Evolutionary conservation across 2,329 filamentous ascomycete species (phyloP), one percentile per base, ranked within the genome.

Genomic region (Fusarium graminum): DNA sequence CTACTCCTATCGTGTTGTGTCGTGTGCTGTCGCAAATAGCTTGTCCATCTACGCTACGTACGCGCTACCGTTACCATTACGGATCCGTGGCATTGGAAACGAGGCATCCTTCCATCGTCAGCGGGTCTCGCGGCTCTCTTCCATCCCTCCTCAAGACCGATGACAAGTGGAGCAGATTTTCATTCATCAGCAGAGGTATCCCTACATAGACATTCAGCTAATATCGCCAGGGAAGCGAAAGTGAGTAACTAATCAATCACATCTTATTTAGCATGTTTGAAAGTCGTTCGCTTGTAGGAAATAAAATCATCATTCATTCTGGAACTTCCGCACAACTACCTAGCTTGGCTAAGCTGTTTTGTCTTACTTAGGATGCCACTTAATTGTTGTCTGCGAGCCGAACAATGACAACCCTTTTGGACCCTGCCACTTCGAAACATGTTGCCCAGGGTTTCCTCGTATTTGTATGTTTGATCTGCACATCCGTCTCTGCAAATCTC

Each of bases 401-500:
- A 28, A 22, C 29, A 42, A 36, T 26, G 46, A 53, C 51, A 53
- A 41, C 29, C 36, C 36, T 30, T 32, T 19, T 36, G 51, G 44
- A 38, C 60, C 47, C 63, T 65, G 50, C 40, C 45, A 45, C 38
- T 47, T 50, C 28, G 29, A 67, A 67, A 59, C 63, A 60, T 30
- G 22, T 17, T 47, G 45, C 36, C 30, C 29, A 30, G 60, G 58
- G 40, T 54, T 60, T 60, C 49, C 52, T 67, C 64, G 64, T 65
- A 67, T 67, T 57, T 45, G 28, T 55, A 40, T 46, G 63, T 59
- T 59, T 63, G 63, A 67, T 67, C 59, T 64, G 13, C 59, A 47
- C 50, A 47, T 43, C 32, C 55, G 59, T 41, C 39, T 58, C 47
- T 47, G 30, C 34, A 17, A 59, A 67, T 67, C 53, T 59, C 39